These are phyloP conservation scores for Macadamia integrifolia DNA, from an alignment of 164 flowering plant species.

Conservation along the genomic window DNA sequence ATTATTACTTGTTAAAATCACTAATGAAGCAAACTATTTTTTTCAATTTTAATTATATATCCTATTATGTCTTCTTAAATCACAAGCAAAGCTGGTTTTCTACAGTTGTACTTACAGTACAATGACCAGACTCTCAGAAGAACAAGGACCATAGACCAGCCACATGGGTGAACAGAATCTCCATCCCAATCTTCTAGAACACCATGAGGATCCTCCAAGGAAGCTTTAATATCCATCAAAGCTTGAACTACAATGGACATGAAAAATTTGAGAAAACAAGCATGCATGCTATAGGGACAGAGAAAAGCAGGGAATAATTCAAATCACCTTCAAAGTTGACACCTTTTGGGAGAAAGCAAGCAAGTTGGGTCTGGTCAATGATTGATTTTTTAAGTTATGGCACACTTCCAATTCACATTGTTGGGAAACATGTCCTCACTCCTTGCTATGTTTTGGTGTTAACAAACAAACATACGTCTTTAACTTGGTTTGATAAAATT, in stretches of 20 bases:
- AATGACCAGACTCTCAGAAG: constrained; percentile 58
- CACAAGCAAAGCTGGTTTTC: neutral
- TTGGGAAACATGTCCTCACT: no score
- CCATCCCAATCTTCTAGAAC: constrained; percentile 89
- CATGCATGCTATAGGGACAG: no score
- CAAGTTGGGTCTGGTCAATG: constrained; percentile 13
- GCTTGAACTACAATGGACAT: constrained; percentile 66
- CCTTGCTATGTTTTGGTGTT: no score
- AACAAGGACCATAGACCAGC: constrained; percentile 99
- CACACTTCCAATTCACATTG: no score
- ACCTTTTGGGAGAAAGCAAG: constrained; percentile 79
- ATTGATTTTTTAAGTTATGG: no score
- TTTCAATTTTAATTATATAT: no score
- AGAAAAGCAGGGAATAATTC: neutral
- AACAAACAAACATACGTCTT: no score
- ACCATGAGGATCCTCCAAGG: constrained; percentile 70
- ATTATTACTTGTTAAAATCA: no score
- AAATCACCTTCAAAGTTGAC: constrained; percentile 88
- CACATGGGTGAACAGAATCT: constrained; percentile 92
- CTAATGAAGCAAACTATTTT: no score
- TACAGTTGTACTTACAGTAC: constrained; percentile 63
- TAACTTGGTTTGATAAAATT: no score
- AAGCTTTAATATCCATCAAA: constrained; percentile 63
- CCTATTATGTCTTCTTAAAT: no score
- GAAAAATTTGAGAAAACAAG: neutral